These are phyloP conservation scores for Apiospora malaysiana DNA, from an alignment of 2,329 filamentous ascomycete species.

Conservation along the genomic window DNA sequence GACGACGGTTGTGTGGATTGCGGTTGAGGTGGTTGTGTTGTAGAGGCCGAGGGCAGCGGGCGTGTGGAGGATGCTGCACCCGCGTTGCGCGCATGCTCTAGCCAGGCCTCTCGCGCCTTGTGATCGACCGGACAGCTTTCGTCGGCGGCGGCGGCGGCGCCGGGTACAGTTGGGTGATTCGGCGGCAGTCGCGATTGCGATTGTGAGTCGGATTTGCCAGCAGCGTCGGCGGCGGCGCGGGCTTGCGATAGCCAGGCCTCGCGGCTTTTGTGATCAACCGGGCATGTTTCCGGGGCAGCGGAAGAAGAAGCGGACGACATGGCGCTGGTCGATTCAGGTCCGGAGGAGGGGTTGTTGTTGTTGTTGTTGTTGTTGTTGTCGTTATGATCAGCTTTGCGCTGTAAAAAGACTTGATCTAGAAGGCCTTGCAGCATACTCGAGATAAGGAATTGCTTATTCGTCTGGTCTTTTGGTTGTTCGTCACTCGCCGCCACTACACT, in stretches of 20 bases:
- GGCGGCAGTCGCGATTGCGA: conserved; percentile 39
- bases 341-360: neutral
- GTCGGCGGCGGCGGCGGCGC: conserved; percentile 36
- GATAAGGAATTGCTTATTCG: neutral
- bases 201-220: conserved; percentile 28
- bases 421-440: conserved; percentile 27
- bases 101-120: conserved; percentile 70
- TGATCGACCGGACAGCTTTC: conserved; percentile 71
- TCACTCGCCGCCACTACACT: neutral
- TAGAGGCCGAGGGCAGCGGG: conserved; percentile 1
- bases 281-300: conserved; percentile 60
- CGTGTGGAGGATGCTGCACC: conserved; percentile 41
- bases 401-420: conserved; percentile 27
- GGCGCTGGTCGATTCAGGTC: neutral
- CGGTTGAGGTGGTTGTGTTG: conserved; percentile 23
- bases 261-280: conserved; percentile 88
- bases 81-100: conserved; percentile 54
- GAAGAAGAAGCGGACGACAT: neutral
- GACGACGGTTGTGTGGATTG: conserved; percentile 26
- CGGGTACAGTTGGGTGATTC: conserved; percentile 26
- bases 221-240: conserved; percentile 50
- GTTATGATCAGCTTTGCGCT: conserved; percentile 15
- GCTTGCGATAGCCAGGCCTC: conserved; percentile 84
- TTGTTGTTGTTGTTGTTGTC: neutral
- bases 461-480: neutral